Base-by-base conservation (phyloP, 345 rosid species). In the Acer yangbiense region DNA sequence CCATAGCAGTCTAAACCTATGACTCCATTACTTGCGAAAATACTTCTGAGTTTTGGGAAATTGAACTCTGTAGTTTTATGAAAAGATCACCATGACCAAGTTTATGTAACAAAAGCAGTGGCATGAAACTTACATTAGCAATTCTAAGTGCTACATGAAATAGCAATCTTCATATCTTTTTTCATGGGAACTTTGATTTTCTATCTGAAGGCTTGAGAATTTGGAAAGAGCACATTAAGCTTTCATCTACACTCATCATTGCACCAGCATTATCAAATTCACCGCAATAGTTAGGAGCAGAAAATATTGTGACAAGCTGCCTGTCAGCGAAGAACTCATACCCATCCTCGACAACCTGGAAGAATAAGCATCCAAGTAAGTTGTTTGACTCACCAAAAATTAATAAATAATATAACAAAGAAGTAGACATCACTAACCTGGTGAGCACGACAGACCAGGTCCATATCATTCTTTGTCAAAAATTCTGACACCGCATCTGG, bases 211-310 rank as follows among this genome's bases (percentile, higher is more conserved):
- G 97, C 85, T 92, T 94, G 66, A 94, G 91, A 77, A 94, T 91
- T 84, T 92, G 97, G 83, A 94, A 94, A 29, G 98, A 94, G 81
- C 98, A 94, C 96, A 92, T 91, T 63, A 94, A 85, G 87, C 93
- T 90, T 71, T 94, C 94, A 77, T 94, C 98, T 71, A 94, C 96
- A 73, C 97, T 92, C 97, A 94, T 94, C 97, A 94, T 90, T 48
- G 98, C 97, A 60, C 97, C 98, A 20, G 96, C 93, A 73, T 94
- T 94, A 84, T 94, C 94, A 77, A 94, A 94, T 85, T 94, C 98
- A 20, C 98, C 98, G 0, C 97, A 94, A 79, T 94, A 94, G 86
- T 94, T 94, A 21, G 98, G 98, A 60, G 98, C 98, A 20, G 96
- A 94, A 85, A 94, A 94, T 72, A 94, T 89, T 0, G 98, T 91